Evolutionary conservation across 441 rosid genomes (phyloP).

Genomic region (Viola pubescens): DNA sequence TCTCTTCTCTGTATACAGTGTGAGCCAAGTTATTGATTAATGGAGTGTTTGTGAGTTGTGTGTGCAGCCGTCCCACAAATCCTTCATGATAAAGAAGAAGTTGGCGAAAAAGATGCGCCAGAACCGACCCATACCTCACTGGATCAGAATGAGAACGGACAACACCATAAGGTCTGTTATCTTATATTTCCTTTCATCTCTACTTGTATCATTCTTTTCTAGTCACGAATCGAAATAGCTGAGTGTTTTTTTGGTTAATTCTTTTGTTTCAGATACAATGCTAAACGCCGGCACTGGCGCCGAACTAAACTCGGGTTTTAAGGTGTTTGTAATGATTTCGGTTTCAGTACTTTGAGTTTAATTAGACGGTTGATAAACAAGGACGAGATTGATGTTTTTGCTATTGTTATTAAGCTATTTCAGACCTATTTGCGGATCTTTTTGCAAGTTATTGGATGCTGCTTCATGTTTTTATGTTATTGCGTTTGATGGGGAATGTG

Average conservation of each 20-base stretch:
- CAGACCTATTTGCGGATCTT: no score
- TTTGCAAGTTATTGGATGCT: no score
- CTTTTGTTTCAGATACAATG: slow-evolving; percentile 52
- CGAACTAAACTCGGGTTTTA: slow-evolving; percentile 92
- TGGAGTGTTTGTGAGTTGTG: background rate
- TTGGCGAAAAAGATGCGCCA: slow-evolving; percentile 90
- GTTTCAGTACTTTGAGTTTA: no score
- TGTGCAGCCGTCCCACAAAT: slow-evolving; percentile 77
- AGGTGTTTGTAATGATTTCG: slow-evolving; percentile 18
- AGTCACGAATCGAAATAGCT: background rate
- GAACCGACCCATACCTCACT: slow-evolving; percentile 87
- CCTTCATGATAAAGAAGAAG: slow-evolving; percentile 75
- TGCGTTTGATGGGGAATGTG: no score
- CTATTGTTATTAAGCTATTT: no score
- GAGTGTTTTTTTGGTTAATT: background rate
- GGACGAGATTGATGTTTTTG: no score
- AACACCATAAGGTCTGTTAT: slow-evolving; percentile 63
- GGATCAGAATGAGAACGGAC: slow-evolving; percentile 81
- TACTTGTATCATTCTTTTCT: background rate
- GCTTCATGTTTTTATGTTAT: no score
- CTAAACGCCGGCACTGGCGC: slow-evolving; percentile 97
- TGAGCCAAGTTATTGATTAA: no score
- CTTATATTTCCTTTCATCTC: no score
- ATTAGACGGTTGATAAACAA: no score
- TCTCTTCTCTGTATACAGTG: no score